Evolutionary conservation across 352 stramenopile species (phyloP).

Genomic region (Nothophytophthora sp.): DNA sequence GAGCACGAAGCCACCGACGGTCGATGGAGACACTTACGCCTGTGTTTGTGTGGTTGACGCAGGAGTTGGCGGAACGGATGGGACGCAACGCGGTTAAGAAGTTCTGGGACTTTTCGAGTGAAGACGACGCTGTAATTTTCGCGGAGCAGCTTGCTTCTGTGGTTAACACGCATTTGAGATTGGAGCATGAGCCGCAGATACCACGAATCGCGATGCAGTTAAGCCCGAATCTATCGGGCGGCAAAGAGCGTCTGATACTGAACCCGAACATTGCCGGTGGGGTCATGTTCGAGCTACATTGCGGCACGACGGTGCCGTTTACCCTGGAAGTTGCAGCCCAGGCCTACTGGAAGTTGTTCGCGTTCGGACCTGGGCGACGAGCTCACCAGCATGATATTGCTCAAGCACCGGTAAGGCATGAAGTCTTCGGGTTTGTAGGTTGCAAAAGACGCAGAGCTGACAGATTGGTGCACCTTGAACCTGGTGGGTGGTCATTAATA

Average conservation of each 20-base stretch:
- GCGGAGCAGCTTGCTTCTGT: slow-evolving; percentile 5
- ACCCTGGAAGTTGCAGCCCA: slow-evolving; percentile 9
- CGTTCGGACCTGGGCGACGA: slow-evolving; percentile 2
- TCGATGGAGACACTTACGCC: too few species aligned
- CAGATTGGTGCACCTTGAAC: too few species aligned
- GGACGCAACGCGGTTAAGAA: neutral
- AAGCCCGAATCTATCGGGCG: neutral
- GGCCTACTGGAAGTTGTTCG: slow-evolving; percentile 21
- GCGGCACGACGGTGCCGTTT: slow-evolving; percentile 13
- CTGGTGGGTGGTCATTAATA: too few species aligned
- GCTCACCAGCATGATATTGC: neutral
- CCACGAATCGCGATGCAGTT: neutral
- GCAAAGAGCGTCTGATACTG: neutral
- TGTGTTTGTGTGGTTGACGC: neutral
- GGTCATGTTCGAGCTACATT: slow-evolving; percentile 12
- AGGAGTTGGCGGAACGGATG: neutral
- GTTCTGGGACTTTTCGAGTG: slow-evolving; percentile 8
- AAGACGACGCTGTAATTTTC: slow-evolving; percentile 4
- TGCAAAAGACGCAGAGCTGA: too few species aligned
- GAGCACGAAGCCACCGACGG: too few species aligned
- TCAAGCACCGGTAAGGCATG: slow-evolving; percentile 7
- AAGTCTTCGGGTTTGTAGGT: too few species aligned
- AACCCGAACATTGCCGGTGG: neutral
- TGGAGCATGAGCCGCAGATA: neutral
- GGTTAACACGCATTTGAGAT: neutral